Conservation (phyloP, 495 filamentous ascomycete species). For the Evansstolkia leycettana region DNA sequence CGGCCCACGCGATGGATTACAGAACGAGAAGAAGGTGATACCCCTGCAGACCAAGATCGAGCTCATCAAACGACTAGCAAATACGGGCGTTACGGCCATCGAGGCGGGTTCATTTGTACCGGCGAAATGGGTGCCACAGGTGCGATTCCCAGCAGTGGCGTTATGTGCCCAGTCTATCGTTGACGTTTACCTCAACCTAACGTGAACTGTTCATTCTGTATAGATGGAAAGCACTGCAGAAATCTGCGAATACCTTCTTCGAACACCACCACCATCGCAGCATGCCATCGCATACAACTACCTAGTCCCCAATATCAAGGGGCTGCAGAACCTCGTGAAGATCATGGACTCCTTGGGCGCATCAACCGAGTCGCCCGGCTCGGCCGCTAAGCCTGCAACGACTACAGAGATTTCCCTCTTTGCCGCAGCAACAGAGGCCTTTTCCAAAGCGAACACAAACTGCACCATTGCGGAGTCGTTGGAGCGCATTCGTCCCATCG, state of each 20-base stretch:
- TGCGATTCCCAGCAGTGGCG: constrained; percentile 19
- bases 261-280: constrained; percentile 42
- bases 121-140: constrained; percentile 97
- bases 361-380: constrained; percentile 27
- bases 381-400: constrained; percentile 17
- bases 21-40: constrained; percentile 86
- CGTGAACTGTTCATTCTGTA: too few species aligned
- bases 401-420: constrained; percentile 80
- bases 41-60: constrained; percentile 75
- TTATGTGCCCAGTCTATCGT: neutral
- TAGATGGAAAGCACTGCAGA: constrained; percentile 89
- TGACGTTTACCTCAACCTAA: too few species aligned
- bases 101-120: constrained; percentile 93
- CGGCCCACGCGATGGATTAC: constrained; percentile 84
- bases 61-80: constrained; percentile 66
- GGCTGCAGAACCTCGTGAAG: constrained; percentile 47
- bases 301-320: constrained; percentile 80
- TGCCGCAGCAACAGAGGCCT: constrained; percentile 81
- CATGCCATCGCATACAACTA: constrained; percentile 78
- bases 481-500: constrained; percentile 61
- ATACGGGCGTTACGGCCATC: constrained; percentile 74
- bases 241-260: constrained; percentile 64
- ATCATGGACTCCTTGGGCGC: constrained; percentile 28
- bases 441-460: constrained; percentile 86
- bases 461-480: constrained; percentile 76